Percentiles rank a stretch among this genome's conserved stretches.
Evolutionary conservation across 352 stramenopile genomes (phyloP).

Genomic region (Phytophthora europaea): DNA sequence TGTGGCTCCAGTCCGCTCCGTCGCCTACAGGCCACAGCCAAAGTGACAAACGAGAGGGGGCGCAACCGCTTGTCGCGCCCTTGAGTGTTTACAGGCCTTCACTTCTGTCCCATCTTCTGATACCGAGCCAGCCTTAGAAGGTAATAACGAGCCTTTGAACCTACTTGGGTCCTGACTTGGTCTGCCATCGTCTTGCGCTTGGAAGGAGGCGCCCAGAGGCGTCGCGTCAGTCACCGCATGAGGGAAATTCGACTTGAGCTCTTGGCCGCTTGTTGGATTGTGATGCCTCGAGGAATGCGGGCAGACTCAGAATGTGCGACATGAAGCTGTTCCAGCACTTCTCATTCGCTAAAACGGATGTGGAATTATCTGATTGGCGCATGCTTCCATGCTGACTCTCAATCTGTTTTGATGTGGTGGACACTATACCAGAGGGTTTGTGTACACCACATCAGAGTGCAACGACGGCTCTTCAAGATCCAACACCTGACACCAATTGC

Average conservation of each 20-base stretch:
- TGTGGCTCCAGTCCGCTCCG: too few species aligned
- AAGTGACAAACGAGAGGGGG: neutral
- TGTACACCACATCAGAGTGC: neutral
- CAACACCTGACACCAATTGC: neutral
- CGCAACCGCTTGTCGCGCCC: neutral
- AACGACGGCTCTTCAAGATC: constrained; percentile 30
- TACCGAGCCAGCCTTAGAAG: too few species aligned
- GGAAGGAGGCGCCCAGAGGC: too few species aligned
- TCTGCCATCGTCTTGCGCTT: too few species aligned
- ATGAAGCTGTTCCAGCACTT: neutral
- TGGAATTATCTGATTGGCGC: constrained; percentile 14
- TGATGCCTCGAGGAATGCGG: constrained; percentile 1
- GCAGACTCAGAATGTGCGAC: constrained; percentile 7
- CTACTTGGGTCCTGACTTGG: too few species aligned
- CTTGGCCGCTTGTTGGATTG: constrained; percentile 13
- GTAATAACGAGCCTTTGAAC: too few species aligned
- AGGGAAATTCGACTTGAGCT: constrained; percentile 4
- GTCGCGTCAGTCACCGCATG: neutral
- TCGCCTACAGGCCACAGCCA: neutral
- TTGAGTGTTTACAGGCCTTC: neutral
- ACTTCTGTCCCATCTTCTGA: too few species aligned
- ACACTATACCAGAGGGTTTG: neutral
- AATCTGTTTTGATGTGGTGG: neutral
- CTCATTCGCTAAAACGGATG: constrained; percentile 14
- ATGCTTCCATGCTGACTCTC: constrained; percentile 17